Evolutionary conservation across 75 land plant genomes (phyloP).

Genomic region (Picea glauca): DNA sequence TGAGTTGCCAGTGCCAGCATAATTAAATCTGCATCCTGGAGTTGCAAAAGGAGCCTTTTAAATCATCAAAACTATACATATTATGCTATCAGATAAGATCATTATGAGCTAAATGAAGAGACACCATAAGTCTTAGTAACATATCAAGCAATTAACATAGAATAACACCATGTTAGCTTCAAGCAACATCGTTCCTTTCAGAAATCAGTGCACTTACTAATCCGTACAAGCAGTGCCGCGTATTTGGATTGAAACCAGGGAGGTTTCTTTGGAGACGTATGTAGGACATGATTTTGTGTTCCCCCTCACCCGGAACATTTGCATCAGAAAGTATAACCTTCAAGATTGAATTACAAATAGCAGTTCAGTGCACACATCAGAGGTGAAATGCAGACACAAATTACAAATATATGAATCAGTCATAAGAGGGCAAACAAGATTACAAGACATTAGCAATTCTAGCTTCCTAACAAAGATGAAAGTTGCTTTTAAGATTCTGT

Average conservation of each 20-base stretch:
- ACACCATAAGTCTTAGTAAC: background rate
- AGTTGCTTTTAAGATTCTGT: constrained; percentile 9
- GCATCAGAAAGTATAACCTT: constrained; percentile 98
- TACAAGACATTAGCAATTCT: background rate
- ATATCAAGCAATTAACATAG: background rate
- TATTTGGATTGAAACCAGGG: constrained; percentile 90
- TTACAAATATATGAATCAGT: constrained; percentile 9
- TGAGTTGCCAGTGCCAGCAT: constrained; percentile 98
- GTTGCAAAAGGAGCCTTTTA: background rate
- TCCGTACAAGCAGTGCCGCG: constrained; percentile 92
- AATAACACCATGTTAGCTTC: background rate
- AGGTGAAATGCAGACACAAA: constrained; percentile 16
- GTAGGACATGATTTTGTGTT: constrained; percentile 96
- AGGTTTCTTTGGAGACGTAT: constrained; percentile 90
- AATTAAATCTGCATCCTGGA: constrained; percentile 96
- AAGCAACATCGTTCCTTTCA: background rate
- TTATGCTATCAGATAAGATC: background rate
- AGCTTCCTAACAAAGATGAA: background rate
- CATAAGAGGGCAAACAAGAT: background rate
- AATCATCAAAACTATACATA: background rate
- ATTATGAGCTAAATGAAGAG: background rate
- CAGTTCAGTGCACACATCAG: constrained; percentile 27
- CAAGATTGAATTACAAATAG: constrained; percentile 37
- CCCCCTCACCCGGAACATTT: constrained; percentile 99
- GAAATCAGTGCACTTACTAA: constrained; percentile 51